A percentile compares a stretch with the other conserved stretches of the same genome.
These are phyloP conservation scores for Fremontodendron californicum DNA, from an alignment of 345 rosid genomes.

Conservation along the genomic window DNA sequence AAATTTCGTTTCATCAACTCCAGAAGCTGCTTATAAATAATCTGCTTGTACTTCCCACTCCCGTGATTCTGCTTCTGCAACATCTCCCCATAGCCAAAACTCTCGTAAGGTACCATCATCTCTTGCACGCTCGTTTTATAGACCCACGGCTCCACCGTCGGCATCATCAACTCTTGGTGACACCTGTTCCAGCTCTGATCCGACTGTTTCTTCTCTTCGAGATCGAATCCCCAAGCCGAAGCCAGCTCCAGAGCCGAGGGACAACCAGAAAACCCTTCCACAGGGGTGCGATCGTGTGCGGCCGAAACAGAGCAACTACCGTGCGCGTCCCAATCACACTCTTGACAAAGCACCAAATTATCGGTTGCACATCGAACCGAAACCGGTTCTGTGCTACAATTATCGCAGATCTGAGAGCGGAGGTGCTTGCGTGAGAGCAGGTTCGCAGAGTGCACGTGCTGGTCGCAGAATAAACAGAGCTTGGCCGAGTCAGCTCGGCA, in stretches of 20 bases:
- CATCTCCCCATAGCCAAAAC: constrained; percentile 8
- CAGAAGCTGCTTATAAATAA: constrained; percentile 54
- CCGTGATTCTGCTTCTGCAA: constrained; percentile 32
- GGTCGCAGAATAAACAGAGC: constrained; percentile 85
- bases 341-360: constrained; percentile 52
- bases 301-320: constrained; percentile 62
- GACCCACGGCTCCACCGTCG: constrained; percentile 42
- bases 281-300: constrained; percentile 50
- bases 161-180: constrained; percentile 33
- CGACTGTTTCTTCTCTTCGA: constrained; percentile 30
- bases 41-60: constrained; percentile 54
- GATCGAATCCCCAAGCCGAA: constrained; percentile 49
- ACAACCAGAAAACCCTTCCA: constrained; percentile 68
- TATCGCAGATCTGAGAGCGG: constrained; percentile 93
- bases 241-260: constrained; percentile 61
- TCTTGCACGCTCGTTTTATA: too few relatives aligned
- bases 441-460: constrained; percentile 89
- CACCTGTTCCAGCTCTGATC: constrained; percentile 20
- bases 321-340: constrained; percentile 69
- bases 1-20: constrained; percentile 46
- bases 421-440: constrained; percentile 66
- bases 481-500: constrained; percentile 88
- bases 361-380: constrained; percentile 58
- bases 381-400: constrained; percentile 56
- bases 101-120: constrained; percentile 43